Base-by-base conservation (phyloP, 2,329 filamentous ascomycete species). In the Colletotrichum viniferum region DNA sequence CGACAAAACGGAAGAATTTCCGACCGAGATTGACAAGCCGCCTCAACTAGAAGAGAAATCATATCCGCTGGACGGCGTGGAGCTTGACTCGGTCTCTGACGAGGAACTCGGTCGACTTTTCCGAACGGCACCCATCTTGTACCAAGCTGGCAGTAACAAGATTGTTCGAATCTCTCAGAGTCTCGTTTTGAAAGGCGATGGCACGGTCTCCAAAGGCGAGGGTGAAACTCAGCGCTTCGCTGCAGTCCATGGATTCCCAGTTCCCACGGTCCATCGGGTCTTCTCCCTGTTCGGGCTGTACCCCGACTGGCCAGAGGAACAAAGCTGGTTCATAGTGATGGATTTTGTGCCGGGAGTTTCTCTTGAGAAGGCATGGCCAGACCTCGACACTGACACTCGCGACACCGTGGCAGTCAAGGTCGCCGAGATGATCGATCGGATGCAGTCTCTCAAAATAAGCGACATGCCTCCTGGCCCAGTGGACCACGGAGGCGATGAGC, bases 391-490 rank as follows among this genome's bases (percentile, higher is more conserved):
- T 1, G 24, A 18, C 14, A 7, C 55, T 0, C 55, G 55, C 16
- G 2, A 58, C 0, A 1, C 24, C 26, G 55, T 28, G 21, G 9
- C 24, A n/a, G 14, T 4, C 6, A 43, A 65, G 62, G 16, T 28
- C 6, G 62, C 62, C 24, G 16, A 48, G 32, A 34, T 65, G 5
- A 48, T 65, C n/a, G n/a, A 65, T 13, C 32, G 34, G 24, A 48
- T 65, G 62, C 36, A 38, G 38, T 48, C 62, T n/a, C 9, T 43
- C 24, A 28, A 18, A 10, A 3, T 48, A 12, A 14, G 7, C 26
- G 36, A 14, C 84, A 58, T 68, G 48, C 26, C 28, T 0, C 32
- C 65, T 14, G 65, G 28, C 7, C 48, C 65, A 21, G 43, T 68
- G 5, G 48, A 58, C 10, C 0, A 16, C 7, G 52, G 7, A 34